These are phyloP conservation scores for Teunomyces lycoperdinae DNA, from an alignment of 805 yeast species.

Conservation along the genomic window DNA sequence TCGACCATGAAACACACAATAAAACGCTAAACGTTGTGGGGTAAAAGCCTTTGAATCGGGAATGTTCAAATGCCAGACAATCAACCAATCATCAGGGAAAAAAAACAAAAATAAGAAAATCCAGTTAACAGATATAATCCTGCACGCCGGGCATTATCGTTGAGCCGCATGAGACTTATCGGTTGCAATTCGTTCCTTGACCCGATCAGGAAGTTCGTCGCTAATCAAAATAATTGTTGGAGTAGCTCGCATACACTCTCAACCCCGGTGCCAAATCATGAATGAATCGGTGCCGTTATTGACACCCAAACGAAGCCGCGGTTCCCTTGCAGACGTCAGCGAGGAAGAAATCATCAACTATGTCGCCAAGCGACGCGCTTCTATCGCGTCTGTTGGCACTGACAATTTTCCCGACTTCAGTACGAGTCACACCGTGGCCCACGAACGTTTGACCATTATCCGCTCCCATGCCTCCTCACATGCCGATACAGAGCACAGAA, in stretches of 20 bases:
- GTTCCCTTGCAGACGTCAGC: constrained; percentile 15
- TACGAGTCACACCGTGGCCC: constrained; percentile 7
- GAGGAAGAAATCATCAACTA: constrained; percentile 38
- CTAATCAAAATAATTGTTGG: neutral
- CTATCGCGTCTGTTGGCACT: constrained; percentile 28
- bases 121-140: neutral
- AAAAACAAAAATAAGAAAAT: no score
- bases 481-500: constrained; percentile 21
- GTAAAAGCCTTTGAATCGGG: no score
- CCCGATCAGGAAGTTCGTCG: neutral
- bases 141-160: neutral
- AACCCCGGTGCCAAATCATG: neutral
- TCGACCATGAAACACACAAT: no score
- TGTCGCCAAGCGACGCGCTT: constrained; percentile 38
- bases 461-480: constrained; percentile 13
- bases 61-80: no score
- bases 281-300: constrained; percentile 8
- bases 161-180: neutral
- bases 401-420: neutral
- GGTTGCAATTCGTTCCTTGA: neutral
- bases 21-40: no score
- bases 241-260: neutral
- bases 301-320: constrained; percentile 7
- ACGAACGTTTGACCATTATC: constrained; percentile 14
- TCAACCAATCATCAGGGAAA: no score